Conservation (phyloP, 1,284 basidiomycete genomes). For the Irpex sp. region DNA sequence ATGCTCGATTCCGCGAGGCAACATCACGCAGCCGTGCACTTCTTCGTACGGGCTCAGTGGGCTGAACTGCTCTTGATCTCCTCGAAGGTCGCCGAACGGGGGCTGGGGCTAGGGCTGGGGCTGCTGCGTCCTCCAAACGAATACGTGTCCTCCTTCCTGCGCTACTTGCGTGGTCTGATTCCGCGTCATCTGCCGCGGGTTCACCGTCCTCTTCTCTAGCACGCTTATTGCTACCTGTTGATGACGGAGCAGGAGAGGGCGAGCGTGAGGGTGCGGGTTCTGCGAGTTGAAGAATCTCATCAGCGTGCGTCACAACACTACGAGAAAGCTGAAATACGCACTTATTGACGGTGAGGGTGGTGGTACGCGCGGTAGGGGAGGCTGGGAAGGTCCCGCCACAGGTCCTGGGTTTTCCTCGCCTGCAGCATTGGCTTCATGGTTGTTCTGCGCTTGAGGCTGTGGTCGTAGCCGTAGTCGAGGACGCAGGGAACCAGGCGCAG, state of each 20-base stretch:
- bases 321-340: no score
- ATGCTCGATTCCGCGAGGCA: no score
- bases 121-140: neutral
- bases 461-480: no score
- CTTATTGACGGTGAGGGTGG: no score
- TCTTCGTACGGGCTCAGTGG: neutral
- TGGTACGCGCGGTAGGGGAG: no score
- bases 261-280: neutral
- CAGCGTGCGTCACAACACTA: no score
- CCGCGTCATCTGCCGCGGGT: neutral
- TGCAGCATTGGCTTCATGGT: no score
- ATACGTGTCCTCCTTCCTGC: neutral
- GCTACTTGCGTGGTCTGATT: neutral
- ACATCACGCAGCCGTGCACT: neutral
- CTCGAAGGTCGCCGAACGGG: no score
- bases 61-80: neutral
- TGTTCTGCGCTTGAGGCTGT: no score
- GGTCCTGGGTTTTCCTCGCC: no score
- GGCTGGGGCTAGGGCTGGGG: neutral
- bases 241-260: neutral
- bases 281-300: neutral
- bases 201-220: neutral
- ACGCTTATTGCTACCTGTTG: neutral
- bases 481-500: no score
- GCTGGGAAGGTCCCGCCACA: no score